A percentile compares a stretch with the other conserved stretches of the same genome.
These are phyloP conservation scores for Darksidea phi DNA, from an alignment of 495 filamentous ascomycete genomes.

Conservation along the genomic window DNA sequence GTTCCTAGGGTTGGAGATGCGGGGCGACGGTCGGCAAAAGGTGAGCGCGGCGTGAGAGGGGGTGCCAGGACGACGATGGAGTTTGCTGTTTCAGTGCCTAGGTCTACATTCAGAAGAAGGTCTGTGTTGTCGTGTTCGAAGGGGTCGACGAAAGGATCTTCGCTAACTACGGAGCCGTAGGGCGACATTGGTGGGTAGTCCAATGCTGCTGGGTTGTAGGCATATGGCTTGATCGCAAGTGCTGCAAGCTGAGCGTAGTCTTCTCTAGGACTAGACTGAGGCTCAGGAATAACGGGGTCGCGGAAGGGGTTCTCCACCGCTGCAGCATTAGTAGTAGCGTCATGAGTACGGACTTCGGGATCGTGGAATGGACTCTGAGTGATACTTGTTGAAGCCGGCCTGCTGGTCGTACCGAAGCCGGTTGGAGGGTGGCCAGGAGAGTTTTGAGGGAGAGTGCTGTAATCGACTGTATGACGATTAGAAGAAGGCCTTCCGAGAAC, in stretches of 20 bases:
- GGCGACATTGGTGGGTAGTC: slow-evolving; percentile 30
- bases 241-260: slow-evolving; percentile 1
- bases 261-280: slow-evolving; percentile 11
- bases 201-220: slow-evolving; percentile 6
- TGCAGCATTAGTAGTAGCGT: neutral
- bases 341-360: neutral
- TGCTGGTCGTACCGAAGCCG: neutral
- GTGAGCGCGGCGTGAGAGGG: slow-evolving; percentile 18
- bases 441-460: slow-evolving; percentile 9
- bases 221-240: slow-evolving; percentile 20
- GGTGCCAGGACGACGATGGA: slow-evolving; percentile 22
- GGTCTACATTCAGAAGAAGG: slow-evolving; percentile 21
- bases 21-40: neutral
- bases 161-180: slow-evolving; percentile 6
- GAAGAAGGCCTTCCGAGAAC: neutral
- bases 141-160: slow-evolving; percentile 10
- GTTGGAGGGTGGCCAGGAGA: slow-evolving; percentile 9
- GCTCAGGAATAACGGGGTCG: slow-evolving; percentile 13
- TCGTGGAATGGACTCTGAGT: neutral
- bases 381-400: neutral
- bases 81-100: slow-evolving; percentile 22
- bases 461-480: neutral
- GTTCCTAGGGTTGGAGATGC: neutral
- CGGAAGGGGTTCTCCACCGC: slow-evolving; percentile 12
- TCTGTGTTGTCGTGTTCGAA: slow-evolving; percentile 20